Conservation (phyloP, 2,329 filamentous ascomycete genomes). For the Trichoderma gracile region DNA sequence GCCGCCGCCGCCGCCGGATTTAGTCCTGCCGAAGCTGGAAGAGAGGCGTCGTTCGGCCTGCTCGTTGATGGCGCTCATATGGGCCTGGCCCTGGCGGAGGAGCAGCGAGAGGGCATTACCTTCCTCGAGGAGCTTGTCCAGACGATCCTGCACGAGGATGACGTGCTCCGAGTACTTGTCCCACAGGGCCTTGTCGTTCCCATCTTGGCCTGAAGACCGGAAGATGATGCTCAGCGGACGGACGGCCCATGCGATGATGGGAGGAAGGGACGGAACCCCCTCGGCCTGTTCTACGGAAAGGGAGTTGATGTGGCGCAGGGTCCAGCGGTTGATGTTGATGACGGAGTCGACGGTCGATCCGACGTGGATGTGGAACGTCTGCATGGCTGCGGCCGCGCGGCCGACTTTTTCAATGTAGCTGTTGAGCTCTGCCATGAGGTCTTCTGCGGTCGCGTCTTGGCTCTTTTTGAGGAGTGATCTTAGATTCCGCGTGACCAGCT, state of each 20-base stretch:
- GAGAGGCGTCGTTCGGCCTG: conserved; percentile 62
- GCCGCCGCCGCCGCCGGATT: conserved; percentile 47
- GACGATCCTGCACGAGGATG: conserved; percentile 67
- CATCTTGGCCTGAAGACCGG: conserved; percentile 52
- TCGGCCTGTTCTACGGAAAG: conserved; percentile 45
- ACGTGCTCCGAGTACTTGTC: conserved; percentile 77
- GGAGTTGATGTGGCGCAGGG: conserved; percentile 65
- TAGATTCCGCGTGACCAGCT: conserved; percentile 72
- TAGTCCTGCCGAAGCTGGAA: conserved; percentile 47
- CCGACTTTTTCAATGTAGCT: conserved; percentile 71
- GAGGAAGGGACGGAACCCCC: conserved; percentile 36
- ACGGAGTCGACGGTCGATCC: conserved; percentile 73
- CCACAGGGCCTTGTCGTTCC: conserved; percentile 59
- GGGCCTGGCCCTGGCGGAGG: conserved; percentile 67
- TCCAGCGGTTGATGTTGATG: conserved; percentile 75
- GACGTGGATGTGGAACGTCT: conserved; percentile 75
- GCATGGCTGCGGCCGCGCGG: conserved; percentile 64
- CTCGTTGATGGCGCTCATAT: conserved; percentile 68
- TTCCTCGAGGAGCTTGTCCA: conserved; percentile 66
- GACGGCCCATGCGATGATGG: conserved; percentile 44
- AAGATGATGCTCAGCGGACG: conserved; percentile 65
- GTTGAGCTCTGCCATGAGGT: conserved; percentile 74
- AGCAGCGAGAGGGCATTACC: conserved; percentile 67
- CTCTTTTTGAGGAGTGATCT: conserved; percentile 71
- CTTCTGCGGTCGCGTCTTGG: conserved; percentile 64